Conservation (phyloP, 441 rosid species). For the Isatis lusitanica region DNA sequence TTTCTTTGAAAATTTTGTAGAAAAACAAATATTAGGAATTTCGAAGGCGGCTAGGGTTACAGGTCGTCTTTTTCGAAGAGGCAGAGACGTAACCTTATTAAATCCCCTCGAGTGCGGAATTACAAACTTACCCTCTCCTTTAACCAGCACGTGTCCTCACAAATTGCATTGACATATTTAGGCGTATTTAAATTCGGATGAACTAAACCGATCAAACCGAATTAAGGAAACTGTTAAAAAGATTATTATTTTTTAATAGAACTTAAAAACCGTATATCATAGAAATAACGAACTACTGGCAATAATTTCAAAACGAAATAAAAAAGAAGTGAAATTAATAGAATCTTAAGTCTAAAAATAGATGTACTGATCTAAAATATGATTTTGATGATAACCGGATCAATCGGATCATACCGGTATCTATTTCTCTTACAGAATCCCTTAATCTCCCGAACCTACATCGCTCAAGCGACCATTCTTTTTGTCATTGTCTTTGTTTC, state of each 20-base stretch:
- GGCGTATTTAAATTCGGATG: not conserved
- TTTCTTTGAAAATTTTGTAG: slow-evolving; percentile 27
- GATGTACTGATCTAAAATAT: not conserved
- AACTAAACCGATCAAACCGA: slow-evolving; percentile 4
- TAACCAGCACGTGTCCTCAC: slow-evolving; percentile 23
- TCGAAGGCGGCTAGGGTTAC: slow-evolving; percentile 32
- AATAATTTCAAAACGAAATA: not conserved
- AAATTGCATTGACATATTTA: not conserved
- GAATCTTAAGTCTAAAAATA: not conserved
- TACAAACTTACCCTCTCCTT: slow-evolving; percentile 21
- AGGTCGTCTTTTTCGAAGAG: slow-evolving; percentile 41
- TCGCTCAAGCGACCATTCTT: not conserved
- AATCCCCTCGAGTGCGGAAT: not conserved
- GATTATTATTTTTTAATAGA: too few relatives aligned
- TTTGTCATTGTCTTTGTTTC: not conserved
- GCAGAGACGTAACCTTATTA: slow-evolving; percentile 37
- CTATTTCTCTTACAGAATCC: not conserved
- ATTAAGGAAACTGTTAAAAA: too few relatives aligned
- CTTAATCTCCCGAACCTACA: not conserved
- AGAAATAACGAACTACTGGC: too few relatives aligned
- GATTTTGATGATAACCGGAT: not conserved
- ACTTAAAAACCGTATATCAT: not conserved
- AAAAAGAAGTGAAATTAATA: not conserved
- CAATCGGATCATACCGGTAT: not conserved
- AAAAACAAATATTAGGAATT: slow-evolving; percentile 21